Percentiles rank a stretch among this genome's conserved stretches.
Evolutionary conservation across 257 asterid genomes (phyloP).

Genomic region (Fraxinus americana): DNA sequence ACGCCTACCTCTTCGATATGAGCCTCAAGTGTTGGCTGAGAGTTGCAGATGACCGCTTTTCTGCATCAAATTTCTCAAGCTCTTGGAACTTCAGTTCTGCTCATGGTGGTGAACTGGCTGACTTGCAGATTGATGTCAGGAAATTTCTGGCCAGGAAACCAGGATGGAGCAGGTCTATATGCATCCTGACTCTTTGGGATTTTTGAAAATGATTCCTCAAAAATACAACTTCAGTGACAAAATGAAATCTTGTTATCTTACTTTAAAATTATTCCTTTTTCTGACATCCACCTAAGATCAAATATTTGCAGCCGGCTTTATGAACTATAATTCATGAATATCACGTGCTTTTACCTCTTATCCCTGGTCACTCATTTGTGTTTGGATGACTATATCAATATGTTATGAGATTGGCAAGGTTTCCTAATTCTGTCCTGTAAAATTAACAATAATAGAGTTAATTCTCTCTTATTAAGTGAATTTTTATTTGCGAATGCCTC

Average conservation of each 20-base stretch:
- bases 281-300: background rate
- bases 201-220: slow-evolving; percentile 1
- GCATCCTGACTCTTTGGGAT: slow-evolving; percentile 10
- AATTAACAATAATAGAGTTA: background rate
- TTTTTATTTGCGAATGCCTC: background rate
- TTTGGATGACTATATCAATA: slow-evolving; percentile 7
- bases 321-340: background rate
- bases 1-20: slow-evolving; percentile 82
- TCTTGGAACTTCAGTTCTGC: slow-evolving; percentile 79
- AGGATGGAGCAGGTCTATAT: slow-evolving; percentile 87
- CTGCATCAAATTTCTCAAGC: slow-evolving; percentile 93
- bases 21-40: slow-evolving; percentile 93
- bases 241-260: background rate
- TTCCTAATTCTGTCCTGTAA: background rate
- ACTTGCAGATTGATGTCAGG: slow-evolving; percentile 87
- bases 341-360: background rate
- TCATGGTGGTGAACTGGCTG: slow-evolving; percentile 92
- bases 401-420: slow-evolving; percentile 5
- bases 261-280: background rate
- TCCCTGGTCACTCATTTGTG: background rate
- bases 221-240: background rate
- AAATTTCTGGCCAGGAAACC: slow-evolving; percentile 91
- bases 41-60: slow-evolving; percentile 92
- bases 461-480: background rate
- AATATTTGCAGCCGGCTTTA: background rate